A percentile compares a stretch with the other conserved stretches of the same genome.
phyloP scores from a whole-genome alignment of 2,329 filamentous ascomycete species.

The Aspergillus ruber region DNA sequence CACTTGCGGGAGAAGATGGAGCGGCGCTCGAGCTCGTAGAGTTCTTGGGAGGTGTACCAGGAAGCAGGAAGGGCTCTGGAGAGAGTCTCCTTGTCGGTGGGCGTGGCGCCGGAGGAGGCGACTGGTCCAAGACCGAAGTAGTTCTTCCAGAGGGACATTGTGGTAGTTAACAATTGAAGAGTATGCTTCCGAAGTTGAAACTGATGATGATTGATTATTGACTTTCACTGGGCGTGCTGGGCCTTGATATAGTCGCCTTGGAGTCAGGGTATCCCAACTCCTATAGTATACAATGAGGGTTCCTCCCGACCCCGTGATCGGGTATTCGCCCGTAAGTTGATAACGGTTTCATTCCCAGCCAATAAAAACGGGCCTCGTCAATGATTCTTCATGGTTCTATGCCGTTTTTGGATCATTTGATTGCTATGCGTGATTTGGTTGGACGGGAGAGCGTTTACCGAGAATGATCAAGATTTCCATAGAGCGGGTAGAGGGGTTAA shows the following conservation, averaged over 20 bases:
- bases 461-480: too few species aligned
- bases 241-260: not conserved
- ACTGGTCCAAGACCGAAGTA: constrained; percentile 35
- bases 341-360: not conserved
- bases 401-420: too few species aligned
- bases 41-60: constrained; percentile 41
- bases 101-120: constrained; percentile 10
- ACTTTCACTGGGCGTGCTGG: not conserved
- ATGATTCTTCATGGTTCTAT: too few species aligned
- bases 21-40: constrained; percentile 53
- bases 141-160: constrained; percentile 20
- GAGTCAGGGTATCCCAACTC: not conserved
- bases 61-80: constrained; percentile 44
- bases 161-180: not conserved
- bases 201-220: not conserved
- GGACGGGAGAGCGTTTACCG: too few species aligned
- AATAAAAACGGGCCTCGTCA: not conserved
- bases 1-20: constrained; percentile 54
- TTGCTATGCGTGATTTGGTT: too few species aligned
- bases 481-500: too few species aligned
- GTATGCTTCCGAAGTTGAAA: not conserved
- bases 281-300: not conserved
- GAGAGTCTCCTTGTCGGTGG: constrained; percentile 19
- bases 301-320: not conserved
- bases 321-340: not conserved